Evolutionary conservation across 176 grass and related monocot genomes (phyloP), one percentile per base, ranked within the genome.

Genomic region (Avena sativa): DNA sequence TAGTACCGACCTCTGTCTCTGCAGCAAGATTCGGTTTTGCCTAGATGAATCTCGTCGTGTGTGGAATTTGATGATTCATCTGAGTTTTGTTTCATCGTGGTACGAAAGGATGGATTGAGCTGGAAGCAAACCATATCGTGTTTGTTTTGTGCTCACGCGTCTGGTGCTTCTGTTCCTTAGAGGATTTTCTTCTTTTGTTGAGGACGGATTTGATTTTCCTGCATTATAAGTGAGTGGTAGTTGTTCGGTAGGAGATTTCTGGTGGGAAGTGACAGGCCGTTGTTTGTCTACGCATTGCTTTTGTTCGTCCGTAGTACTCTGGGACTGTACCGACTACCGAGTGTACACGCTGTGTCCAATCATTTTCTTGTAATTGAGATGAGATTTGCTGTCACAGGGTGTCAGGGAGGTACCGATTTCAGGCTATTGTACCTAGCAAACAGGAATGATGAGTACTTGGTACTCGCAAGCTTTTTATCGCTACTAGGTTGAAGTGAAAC

Each of bases 121-220:
- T 38, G 36, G 85, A 87, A 75, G 66, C 80, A 79, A 6, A 59
- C 21, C 9, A 8, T 0, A 7, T 56, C 3, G 47, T 32, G 36
- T 58, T 84, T 68, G 85, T 75, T 80, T 87, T 20, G 19, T 11
- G 38, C 20, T 12, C 81, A 91, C 89, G 80, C 85, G 47, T 80
- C 47, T 75, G 50, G 26, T 55, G 49, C 52, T 21, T 23, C 21
- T 14, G 36, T 66, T 80, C 17, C 36, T 59, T 82, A 19, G 32
- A 26, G 19, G 4, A 16, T 25, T 43, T 61, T 81, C 6, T 43
- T 40, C 36, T 2, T 15, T 14, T 51, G 21, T 16, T 74, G 17
- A 49, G 56, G 28, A 12, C 58, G 65, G 38, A 66, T 23, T 34
- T 56, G 46, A 48, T 46, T 57, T 73, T 79, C 23, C 32, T 80